Base-by-base conservation (phyloP, 2,329 filamentous ascomycete genomes). In the Ophiosphaerella narmari region DNA sequence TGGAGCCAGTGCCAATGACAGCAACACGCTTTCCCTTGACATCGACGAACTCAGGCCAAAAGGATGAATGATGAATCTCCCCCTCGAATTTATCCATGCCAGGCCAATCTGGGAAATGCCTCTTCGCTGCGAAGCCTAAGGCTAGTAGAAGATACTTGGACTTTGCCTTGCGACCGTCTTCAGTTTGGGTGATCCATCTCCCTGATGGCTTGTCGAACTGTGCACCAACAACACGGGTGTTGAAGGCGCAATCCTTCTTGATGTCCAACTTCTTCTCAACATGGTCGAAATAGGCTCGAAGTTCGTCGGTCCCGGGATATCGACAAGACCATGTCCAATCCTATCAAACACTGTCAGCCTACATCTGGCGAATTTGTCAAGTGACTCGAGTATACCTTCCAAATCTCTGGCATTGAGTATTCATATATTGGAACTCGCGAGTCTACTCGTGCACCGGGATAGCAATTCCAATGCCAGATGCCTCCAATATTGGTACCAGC, bases 1-100 rank as follows among this genome's bases (percentile, higher is more conserved):
- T 83, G 0, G 85, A 82, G 1, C 86, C 86, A 0, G 84, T 87
- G 11, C 86, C 86, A 31, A 88, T 82, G 48, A 88, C 79, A 13
- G 80, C 85, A 43, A 83, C 79, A 14, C 79, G 77, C 66, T 88
- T 88, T 39, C 78, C 78, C 36, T 77, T 77, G 24, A 85, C 77
- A 43, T 82, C 76, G n/a, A 87, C 74, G 5, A 80, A 75, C 4
- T 78, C 72, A 7, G 84, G 83, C 84, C 84, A 86, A 66, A 82
- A 82, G 1, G 82, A 83, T 0, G 82, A 81, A 65, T 86, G 84
- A 59, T 84, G 78, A 11, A 86, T 77, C 13, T 77, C 67, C 16
- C 86, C 86, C 48, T 83, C 77, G 75, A 86, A 88, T 24, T 75
- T 78, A 16, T 83, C 77, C 53, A 86, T 77, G 11, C 84, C 84